Evolutionary conservation across 2,329 filamentous ascomycete species (phyloP).

Genomic region (Pseudodiploospora longispora): DNA sequence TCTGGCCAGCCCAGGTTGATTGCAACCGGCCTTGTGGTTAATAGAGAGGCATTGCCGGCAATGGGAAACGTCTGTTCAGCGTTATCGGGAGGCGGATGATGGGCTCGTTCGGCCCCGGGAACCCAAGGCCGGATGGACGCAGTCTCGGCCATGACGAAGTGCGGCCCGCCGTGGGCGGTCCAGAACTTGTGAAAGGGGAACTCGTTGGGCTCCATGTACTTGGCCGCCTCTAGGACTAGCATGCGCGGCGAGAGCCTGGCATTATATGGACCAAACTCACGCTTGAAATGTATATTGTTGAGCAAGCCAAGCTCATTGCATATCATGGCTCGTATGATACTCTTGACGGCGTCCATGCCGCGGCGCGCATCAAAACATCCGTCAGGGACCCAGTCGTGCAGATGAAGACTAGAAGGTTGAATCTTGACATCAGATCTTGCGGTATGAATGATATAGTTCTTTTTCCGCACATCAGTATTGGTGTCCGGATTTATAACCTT

Average conservation of each 20-base stretch:
- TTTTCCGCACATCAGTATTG: too few species aligned
- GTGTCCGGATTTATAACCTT: not conserved
- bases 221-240: not conserved
- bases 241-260: too few species aligned
- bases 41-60: too few species aligned
- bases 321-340: conserved; percentile 9
- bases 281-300: conserved; percentile 5
- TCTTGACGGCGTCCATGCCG: conserved; percentile 5
- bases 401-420: not conserved
- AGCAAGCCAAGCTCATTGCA: conserved; percentile 12
- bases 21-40: too few species aligned
- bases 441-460: too few species aligned
- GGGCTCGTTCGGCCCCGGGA: too few species aligned
- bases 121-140: too few species aligned
- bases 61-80: too few species aligned
- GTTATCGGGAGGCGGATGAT: too few species aligned
- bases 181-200: conserved; percentile 3
- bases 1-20: too few species aligned
- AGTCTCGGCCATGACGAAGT: conserved; percentile 5
- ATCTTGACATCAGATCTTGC: not conserved
- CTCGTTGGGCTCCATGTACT: not conserved
- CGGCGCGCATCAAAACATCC: not conserved
- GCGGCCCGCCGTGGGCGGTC: conserved; percentile 9
- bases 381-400: conserved; percentile 10
- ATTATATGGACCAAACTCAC: not conserved